Base-by-base conservation (phyloP, 805 yeast genomes). In the Alloascoidea hylecoeti region DNA sequence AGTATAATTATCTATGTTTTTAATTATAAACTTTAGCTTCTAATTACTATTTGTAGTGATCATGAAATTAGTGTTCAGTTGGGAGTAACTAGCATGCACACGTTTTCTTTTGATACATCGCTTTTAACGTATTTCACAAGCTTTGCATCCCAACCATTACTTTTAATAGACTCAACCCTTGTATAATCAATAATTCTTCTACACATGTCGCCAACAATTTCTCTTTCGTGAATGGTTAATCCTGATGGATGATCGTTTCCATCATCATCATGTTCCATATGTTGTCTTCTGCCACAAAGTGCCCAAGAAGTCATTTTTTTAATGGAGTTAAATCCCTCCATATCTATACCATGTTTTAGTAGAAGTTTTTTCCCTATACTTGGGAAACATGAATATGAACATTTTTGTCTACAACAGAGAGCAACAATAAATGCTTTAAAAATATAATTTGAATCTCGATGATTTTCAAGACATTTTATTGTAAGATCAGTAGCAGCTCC, bases 401-500 rank as follows among this genome's bases (percentile, higher is more conserved):
- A 88, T 15, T 78, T 76, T 50, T 86, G 96, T 39, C 96, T 67
- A 55, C 96, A 86, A 52, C 96, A 86, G 84, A 88, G 78, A 17
- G 96, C 96, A 19, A 86, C 83, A 18, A 82, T 57, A 44, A 81
- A 56, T 0, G 92, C 94, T 2, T 56, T 53, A 36, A 74, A 59
- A 32, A 39, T 42, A 34, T 15, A 30, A 35, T 16, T 44, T 35
- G 1, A 63, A 42, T 9, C 52, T 46, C 0, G 63, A 41, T 56
- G 55, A 33, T 69, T 68, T 35, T 65, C 42, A 2, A 85, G 52
- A 56, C 85, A 78, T 46, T 74, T 64, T 17, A 88, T 55, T 0
- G 96, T 80, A 37, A 86, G 60, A 53, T 86, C 96, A 0, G 96
- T 88, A 1, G 96, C 96, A 2, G 81, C 94, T 3, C 96, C 96